These are phyloP conservation scores for Cynara cardunculus DNA, from an alignment of 129 eudicot genomes.

Conservation along the genomic window DNA sequence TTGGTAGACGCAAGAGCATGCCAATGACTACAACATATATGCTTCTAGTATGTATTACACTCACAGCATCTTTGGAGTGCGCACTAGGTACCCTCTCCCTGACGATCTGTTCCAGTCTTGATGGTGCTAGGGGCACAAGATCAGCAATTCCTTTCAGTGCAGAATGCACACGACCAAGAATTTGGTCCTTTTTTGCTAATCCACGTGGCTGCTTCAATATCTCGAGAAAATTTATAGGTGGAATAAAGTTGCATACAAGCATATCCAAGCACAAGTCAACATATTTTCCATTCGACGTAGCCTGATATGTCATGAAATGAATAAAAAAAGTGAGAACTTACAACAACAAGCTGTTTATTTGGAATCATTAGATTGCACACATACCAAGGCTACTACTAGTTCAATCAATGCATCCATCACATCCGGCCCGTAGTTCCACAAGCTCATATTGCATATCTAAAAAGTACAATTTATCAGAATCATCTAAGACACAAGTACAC, in stretches of 20 bases:
- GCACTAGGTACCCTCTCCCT: slow-evolving; percentile 61
- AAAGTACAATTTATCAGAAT: slow-evolving; percentile 1
- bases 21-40: background rate
- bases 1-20: background rate
- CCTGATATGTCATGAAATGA: slow-evolving; percentile 37
- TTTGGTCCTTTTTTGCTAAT: slow-evolving; percentile 66
- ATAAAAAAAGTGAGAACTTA: background rate
- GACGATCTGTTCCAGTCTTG: slow-evolving; percentile 62
- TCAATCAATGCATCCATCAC: slow-evolving; percentile 96
- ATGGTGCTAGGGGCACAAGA: slow-evolving; percentile 77
- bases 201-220: slow-evolving; percentile 64
- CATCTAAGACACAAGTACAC: background rate
- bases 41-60: slow-evolving; percentile 19
- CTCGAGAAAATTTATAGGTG: slow-evolving; percentile 50
- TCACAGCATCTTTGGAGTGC: slow-evolving; percentile 48
- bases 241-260: slow-evolving; percentile 84
- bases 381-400: slow-evolving; percentile 70
- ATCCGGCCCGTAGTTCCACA: slow-evolving; percentile 86
- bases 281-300: slow-evolving; percentile 72
- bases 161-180: slow-evolving; percentile 67
- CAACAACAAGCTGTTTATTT: background rate
- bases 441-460: slow-evolving; percentile 78
- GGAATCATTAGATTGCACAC: background rate
- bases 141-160: slow-evolving; percentile 67
- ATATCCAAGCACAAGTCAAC: slow-evolving; percentile 79